Percentiles rank a stretch among this genome's conserved stretches.
phyloP scores from a whole-genome alignment of 2,329 filamentous ascomycete species.

The Tolypocladium guangdongense region DNA sequence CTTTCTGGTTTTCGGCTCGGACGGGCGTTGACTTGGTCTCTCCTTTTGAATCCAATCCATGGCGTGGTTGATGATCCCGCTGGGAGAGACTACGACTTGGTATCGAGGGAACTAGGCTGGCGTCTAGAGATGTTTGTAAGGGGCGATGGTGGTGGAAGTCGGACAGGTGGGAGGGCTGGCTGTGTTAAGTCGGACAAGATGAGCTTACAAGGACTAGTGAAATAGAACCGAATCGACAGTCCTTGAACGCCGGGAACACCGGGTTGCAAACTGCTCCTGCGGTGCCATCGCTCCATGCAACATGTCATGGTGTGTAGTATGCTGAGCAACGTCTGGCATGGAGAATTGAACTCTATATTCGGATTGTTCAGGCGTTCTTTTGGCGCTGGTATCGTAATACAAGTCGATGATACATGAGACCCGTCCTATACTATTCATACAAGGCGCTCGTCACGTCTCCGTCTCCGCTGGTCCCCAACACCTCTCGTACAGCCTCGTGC shows the following conservation, averaged over 20 bases:
- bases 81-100: neutral
- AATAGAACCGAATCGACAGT: neutral
- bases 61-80: neutral
- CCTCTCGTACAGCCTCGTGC: slow-evolving; percentile 20
- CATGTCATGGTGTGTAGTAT: too few relatives aligned
- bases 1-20: neutral
- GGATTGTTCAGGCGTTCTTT: neutral
- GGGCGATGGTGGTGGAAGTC: neutral
- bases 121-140: neutral
- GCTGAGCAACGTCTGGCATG: neutral
- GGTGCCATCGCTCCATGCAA: too few relatives aligned
- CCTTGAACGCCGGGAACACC: neutral
- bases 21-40: neutral
- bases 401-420: neutral
- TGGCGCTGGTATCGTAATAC: neutral
- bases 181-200: neutral
- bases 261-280: too few relatives aligned
- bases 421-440: neutral
- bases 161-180: neutral
- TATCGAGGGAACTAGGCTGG: neutral
- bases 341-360: neutral
- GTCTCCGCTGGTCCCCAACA: slow-evolving; percentile 13
- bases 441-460: neutral
- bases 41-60: neutral
- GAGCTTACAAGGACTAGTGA: neutral